Evolutionary conservation across 1,139 yeast species (phyloP).

Genomic region (Kodamaea sp.): DNA sequence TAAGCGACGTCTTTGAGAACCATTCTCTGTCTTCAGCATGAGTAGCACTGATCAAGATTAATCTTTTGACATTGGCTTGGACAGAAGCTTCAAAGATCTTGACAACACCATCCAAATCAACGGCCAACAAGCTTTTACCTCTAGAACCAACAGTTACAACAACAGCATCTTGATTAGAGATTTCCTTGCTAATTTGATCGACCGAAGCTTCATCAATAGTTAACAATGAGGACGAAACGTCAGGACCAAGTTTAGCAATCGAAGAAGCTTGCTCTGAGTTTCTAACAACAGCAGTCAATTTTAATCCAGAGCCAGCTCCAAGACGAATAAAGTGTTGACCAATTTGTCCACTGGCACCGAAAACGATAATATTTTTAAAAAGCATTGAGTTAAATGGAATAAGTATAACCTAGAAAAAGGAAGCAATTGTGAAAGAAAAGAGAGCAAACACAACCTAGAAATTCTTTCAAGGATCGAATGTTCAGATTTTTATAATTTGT

Average conservation of each 20-base stretch:
- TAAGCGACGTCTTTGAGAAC: conserved; percentile 23
- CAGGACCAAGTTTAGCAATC: conserved; percentile 33
- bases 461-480: too few relatives aligned
- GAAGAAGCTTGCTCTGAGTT: conserved; percentile 39
- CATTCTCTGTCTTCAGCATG: conserved; percentile 48
- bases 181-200: conserved; percentile 29
- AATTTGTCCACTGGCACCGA: conserved; percentile 64
- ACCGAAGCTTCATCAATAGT: conserved; percentile 34
- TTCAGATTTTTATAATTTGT: too few relatives aligned
- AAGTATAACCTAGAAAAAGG: too few relatives aligned
- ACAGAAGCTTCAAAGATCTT: conserved; percentile 56
- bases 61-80: conserved; percentile 43
- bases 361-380: conserved; percentile 20
- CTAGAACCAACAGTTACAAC: conserved; percentile 65
- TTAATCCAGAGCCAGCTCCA: conserved; percentile 23
- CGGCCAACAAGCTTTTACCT: conserved; percentile 50
- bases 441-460: too few relatives aligned
- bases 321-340: conserved; percentile 40
- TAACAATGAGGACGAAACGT: conserved; percentile 35
- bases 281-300: conserved; percentile 52
- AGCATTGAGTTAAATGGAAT: conserved; percentile 4
- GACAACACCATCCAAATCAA: conserved; percentile 63
- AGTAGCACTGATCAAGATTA: conserved; percentile 54
- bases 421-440: too few relatives aligned
- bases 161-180: conserved; percentile 53